Evolutionary conservation across 176 grass and related monocot species (phyloP), one percentile per base, ranked within the genome.

Genomic region (Raddia guianensis): DNA sequence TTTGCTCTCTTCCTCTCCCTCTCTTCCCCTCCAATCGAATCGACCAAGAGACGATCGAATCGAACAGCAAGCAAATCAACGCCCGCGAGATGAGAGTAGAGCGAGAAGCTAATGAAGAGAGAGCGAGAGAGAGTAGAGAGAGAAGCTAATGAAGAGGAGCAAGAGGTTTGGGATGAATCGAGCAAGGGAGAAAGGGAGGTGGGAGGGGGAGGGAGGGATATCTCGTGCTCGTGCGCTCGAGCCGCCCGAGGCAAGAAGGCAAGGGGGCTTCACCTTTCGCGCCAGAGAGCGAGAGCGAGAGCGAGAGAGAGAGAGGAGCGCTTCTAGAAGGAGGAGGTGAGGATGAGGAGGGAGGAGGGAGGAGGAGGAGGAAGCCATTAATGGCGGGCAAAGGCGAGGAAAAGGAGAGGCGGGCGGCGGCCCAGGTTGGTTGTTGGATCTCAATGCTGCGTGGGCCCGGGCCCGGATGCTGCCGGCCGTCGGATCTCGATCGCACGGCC

Each of bases 321-420:
- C 59, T 77, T 56, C 79, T 77, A 57, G 79, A 65, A 72, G 51
- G 6, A 19, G 54, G 8, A 3, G 35, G 12, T 43, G 42, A 18
- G 62, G 82, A 69, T 63, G 19, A 5, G 5, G 8, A 8, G 5
- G 18, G 59, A 16, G 51, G 76, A 43, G 27, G 27, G 57, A 49
- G 48, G 1, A 5, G 12, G 1, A 27, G 15, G 49, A 45, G 74
- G 74, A 5, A 13, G 34, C 76, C 87, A 89, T 85, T 80, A 43
- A 89, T 85, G 87, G 87, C 75, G 68, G 70, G 50, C 53, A 18
- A n/a, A 14, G 64, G 63, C 15, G 18, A 14, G 10, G 19, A 78
- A 70, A 43, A 18, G 5, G 48, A 34, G 50, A 49, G 51, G 57
- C 51, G 9, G 37, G 19, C 8, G 44, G 21, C 66, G 49, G 42